phyloP scores from a whole-genome alignment of 2,329 filamentous ascomycete genomes.

The Plenodomus biglobosus region DNA sequence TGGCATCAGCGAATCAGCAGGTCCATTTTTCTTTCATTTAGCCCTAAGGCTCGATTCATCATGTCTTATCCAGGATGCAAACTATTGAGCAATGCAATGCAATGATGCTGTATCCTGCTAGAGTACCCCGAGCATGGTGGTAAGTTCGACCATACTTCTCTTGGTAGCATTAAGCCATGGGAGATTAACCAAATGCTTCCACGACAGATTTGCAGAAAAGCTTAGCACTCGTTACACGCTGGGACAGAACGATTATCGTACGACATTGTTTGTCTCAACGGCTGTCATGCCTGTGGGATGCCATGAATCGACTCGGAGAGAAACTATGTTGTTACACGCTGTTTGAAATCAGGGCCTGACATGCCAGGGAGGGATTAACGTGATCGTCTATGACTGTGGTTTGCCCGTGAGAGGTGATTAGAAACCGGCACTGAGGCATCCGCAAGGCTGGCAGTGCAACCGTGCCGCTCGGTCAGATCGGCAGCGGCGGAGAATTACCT shows the following conservation, averaged over 20 bases:
- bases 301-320: conserved; percentile 22
- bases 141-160: too few relatives aligned
- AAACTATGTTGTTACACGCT: conserved; percentile 44
- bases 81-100: too few relatives aligned
- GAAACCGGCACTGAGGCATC: conserved; percentile 41
- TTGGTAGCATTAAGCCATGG: neutral
- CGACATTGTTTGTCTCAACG: conserved; percentile 36
- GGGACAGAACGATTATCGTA: conserved; percentile 35
- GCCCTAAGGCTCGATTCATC: too few relatives aligned
- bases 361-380: conserved; percentile 13
- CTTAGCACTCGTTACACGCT: conserved; percentile 19
- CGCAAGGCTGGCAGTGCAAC: conserved; percentile 21
- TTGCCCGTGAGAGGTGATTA: neutral
- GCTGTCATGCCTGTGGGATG: conserved; percentile 16
- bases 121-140: too few relatives aligned
- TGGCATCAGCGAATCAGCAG: too few relatives aligned
- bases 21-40: too few relatives aligned
- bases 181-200: neutral
- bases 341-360: conserved; percentile 32
- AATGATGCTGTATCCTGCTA: too few relatives aligned
- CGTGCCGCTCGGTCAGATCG: conserved; percentile 7
- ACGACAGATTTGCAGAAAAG: conserved; percentile 12
- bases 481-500: conserved; percentile 9
- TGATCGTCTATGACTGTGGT: conserved; percentile 16
- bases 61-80: too few relatives aligned